Evolutionary conservation across 495 filamentous ascomycete genomes (phyloP), one percentile per base, ranked within the genome.

Genomic region (Trypethelium eluteriae): DNA sequence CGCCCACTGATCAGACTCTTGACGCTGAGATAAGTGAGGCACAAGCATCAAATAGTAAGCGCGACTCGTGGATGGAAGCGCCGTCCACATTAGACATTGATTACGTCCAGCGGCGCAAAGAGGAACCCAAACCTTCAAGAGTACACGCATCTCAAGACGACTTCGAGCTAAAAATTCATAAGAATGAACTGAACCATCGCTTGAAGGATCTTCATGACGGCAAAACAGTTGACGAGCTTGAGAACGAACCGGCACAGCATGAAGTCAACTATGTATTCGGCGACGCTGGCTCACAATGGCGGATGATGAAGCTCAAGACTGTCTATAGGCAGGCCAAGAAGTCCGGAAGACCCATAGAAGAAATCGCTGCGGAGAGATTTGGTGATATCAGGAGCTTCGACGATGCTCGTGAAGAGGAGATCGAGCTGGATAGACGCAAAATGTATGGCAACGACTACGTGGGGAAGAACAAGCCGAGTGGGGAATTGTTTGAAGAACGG

Each of bases 41-140:
- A 3, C 62, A 61, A n/a, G 66, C 70, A 18, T 57, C 66, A 16
- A 70, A 71, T 46, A 32, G 84, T 32, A 81, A 85, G 70, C 82
- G 94, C 66, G 95, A 97, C 77, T 84, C 89, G 3, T 98, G 94
- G 94, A 98, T 98, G 95, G 85, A 93, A 69, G 87, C 86, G 2
- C 93, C 94, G 0, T 89, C 88, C 5, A 85, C 85, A 0, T 74
- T 92, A 18, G 91, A 93, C 62, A 81, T 97, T 64, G 92, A 96
- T 69, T 96, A 94, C 74, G 87, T 89, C 39, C 89, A 93, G 59
- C 85, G 86, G 66, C 76, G 77, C 2, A 83, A 83, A 65, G 83
- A 84, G 67, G 70, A 80, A 5, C 69, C 74, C 7, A 81, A 84
- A 67, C 74, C 75, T 12, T 78, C 76, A 2, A 76, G 77, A 18